These are phyloP conservation scores for Dryas octopetala DNA, from an alignment of 306 rosid species.

Conservation along the genomic window DNA sequence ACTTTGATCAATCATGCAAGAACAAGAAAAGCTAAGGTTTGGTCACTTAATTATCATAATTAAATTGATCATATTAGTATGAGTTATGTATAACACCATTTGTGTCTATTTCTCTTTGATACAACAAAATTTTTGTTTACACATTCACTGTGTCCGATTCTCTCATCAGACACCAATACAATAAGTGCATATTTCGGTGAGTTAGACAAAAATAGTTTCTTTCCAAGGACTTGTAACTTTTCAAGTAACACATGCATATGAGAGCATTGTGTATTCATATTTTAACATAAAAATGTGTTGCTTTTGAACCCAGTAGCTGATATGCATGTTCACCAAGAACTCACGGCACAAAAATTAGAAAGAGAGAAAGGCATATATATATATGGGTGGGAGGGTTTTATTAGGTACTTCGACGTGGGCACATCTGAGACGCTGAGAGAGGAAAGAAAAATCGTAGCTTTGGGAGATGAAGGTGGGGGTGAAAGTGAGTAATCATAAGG, in stretches of 20 bases:
- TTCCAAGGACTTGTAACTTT: too few species aligned
- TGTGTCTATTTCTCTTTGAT: too few species aligned
- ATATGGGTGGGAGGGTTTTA: neutral
- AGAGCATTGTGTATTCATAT: neutral
- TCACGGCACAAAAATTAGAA: neutral
- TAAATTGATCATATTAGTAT: too few species aligned
- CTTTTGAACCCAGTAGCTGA: neutral
- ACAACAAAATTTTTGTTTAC: too few species aligned
- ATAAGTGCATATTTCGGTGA: too few species aligned
- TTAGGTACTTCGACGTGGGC: neutral
- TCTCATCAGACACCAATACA: too few species aligned
- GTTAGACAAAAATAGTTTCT: too few species aligned
- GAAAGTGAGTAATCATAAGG: neutral
- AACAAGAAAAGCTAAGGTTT: too few species aligned
- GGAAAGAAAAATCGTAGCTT: neutral
- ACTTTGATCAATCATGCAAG: too few species aligned
- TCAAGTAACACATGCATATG: neutral
- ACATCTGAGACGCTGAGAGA: neutral
- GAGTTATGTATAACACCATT: too few species aligned
- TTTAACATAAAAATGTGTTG: neutral
- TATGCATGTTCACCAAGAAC: neutral
- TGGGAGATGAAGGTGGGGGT: neutral
- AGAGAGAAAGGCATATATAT: neutral
- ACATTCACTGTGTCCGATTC: too few species aligned
- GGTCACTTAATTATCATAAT: too few species aligned